A percentile compares a stretch with the other conserved stretches of the same genome.
phyloP scores from a whole-genome alignment of 108 stramenopile species.

The Nitzschia sp. region DNA sequence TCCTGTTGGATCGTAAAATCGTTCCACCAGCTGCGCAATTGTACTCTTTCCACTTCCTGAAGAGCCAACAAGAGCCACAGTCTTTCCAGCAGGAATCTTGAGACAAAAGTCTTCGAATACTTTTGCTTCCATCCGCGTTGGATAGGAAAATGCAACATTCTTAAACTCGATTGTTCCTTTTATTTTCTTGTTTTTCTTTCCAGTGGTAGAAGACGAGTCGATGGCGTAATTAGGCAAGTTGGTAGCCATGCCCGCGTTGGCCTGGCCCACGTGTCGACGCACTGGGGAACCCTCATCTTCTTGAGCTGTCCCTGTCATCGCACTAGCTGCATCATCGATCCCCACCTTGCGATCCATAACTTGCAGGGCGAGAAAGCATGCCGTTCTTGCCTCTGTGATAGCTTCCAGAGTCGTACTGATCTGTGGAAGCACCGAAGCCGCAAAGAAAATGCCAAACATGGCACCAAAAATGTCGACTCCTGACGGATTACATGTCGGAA shows the following conservation, averaged over 20 bases:
- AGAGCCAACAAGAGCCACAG: conserved; percentile 53
- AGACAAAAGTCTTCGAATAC: conserved; percentile 43
- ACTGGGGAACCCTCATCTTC: conserved; percentile 21
- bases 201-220: conserved; percentile 55
- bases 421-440: conserved; percentile 66
- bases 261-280: not conserved
- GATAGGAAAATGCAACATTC: conserved; percentile 87
- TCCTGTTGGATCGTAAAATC: conserved; percentile 88
- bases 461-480: conserved; percentile 71
- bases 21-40: conserved; percentile 72
- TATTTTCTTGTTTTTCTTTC: conserved; percentile 50
- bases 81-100: conserved; percentile 46
- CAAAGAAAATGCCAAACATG: conserved; percentile 76
- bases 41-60: conserved; percentile 79
- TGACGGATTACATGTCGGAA: conserved; percentile 40
- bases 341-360: conserved; percentile 62
- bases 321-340: conserved; percentile 18
- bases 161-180: conserved; percentile 57
- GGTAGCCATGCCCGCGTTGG: conserved; percentile 3
- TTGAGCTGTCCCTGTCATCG: conserved; percentile 23
- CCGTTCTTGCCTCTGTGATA: conserved; percentile 57
- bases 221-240: conserved; percentile 57
- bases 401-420: conserved; percentile 66
- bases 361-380: conserved; percentile 50
- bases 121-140: conserved; percentile 59